phyloP scores from a whole-genome alignment of 257 asterid species.

The Ilex asprella region DNA sequence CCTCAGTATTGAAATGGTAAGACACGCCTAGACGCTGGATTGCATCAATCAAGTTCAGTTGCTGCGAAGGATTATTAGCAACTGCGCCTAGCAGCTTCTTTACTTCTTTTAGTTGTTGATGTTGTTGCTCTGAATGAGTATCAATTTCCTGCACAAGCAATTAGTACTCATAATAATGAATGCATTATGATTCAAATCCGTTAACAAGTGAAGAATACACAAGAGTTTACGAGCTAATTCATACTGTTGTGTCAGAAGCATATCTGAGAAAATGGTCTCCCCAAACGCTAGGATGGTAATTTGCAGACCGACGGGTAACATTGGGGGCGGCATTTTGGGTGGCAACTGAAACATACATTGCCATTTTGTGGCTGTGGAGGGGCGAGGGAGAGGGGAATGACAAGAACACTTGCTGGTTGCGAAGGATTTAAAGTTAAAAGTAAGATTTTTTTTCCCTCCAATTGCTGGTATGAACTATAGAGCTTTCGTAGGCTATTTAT shows the following conservation, averaged over 20 bases:
- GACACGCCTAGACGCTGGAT: constrained; percentile 15
- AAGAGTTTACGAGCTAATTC: neutral
- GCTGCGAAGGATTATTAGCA: neutral
- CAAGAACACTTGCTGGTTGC: no score
- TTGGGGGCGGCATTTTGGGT: no score
- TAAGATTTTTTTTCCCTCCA: no score
- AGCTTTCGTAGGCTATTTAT: no score
- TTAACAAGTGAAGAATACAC: neutral
- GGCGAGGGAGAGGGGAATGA: no score
- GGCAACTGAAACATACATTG: no score
- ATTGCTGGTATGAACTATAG: no score
- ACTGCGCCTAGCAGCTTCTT: neutral
- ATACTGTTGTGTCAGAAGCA: constrained; percentile 3
- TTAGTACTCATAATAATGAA: no score
- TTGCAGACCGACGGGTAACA: no score
- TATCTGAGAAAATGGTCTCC: neutral
- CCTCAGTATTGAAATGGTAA: constrained; percentile 15
- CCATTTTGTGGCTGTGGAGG: no score
- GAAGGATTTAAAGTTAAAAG: no score
- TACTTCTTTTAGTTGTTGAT: neutral
- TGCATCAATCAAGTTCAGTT: constrained; percentile 8
- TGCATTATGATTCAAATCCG: neutral
- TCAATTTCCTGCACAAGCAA: constrained; percentile 6
- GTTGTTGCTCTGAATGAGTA: neutral
- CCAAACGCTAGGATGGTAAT: no score